Evolutionary conservation across 345 rosid genomes (phyloP).

Genomic region (Cardamine occulta): DNA sequence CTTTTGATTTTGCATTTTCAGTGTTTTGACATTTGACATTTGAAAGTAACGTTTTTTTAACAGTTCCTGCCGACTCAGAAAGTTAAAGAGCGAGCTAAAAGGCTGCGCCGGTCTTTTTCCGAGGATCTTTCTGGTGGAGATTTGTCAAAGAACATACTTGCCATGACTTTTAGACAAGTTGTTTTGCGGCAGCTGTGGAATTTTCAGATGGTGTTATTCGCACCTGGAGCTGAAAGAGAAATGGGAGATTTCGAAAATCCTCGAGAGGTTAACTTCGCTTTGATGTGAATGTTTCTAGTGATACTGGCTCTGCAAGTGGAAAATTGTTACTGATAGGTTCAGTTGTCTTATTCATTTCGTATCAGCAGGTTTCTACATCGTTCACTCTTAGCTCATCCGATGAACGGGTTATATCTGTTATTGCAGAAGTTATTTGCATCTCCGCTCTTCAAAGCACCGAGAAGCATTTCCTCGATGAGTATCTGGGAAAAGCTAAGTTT

Average conservation of each 20-base stretch:
- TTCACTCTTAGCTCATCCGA: constrained; percentile 65
- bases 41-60: neutral
- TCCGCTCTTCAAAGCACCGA: constrained; percentile 70
- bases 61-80: constrained; percentile 88
- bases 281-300: constrained; percentile 45
- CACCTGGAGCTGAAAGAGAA: constrained; percentile 72
- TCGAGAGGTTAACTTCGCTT: constrained; percentile 68
- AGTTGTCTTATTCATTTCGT: constrained; percentile 63
- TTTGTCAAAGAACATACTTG: constrained; percentile 67
- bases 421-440: constrained; percentile 73
- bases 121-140: constrained; percentile 54
- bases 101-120: constrained; percentile 49
- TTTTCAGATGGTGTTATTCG: constrained; percentile 68
- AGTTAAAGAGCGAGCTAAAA: constrained; percentile 73
- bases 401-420: constrained; percentile 63
- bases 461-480: constrained; percentile 52
- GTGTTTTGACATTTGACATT: constrained; percentile 10
- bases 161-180: constrained; percentile 90
- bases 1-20: constrained; percentile 8
- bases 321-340: constrained; percentile 61
- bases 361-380: constrained; percentile 73
- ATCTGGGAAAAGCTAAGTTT: constrained; percentile 41
- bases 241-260: constrained; percentile 66
- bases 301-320: constrained; percentile 54
- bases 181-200: constrained; percentile 75